Evolutionary conservation across 805 yeast genomes (phyloP), one percentile per base, ranked within the genome.

Genomic region (Scheffersomyces ergatensis): DNA sequence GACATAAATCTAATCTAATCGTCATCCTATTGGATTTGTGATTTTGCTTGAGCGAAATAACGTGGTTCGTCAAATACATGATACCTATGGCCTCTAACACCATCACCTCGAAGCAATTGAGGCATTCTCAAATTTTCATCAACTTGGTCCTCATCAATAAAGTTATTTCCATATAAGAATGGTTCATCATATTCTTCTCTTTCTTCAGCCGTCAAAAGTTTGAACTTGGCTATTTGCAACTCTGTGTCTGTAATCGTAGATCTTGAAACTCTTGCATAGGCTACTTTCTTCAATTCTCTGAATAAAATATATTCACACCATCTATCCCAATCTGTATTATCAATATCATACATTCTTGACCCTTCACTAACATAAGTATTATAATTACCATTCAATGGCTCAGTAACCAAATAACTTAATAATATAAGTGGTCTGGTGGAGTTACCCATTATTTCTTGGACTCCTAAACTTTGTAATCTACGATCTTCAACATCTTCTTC

Each of bases 261-360:
- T 57, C 99, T 79, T 34, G 95, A 82, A 32, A 93, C 84, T 60
- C 99, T 80, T 0, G 98, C 98, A 60, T 93, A 93, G 3, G 95
- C 98, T 1, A 85, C 80, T 63, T 96, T 84, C 60, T 80, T 83
- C 63, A 93, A 68, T 44, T 85, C 83, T 61, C 90, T 85, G 77
- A 85, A 93, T 49, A 93, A 67, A 47, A 93, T 89, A 65, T 93
- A 93, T 67, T 93, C 96, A 67, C 99, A 93, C 99, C 99, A 93
- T 67, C 99, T 80, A 58, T 93, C 99, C 82, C 90, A 87, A 60
- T 92, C 97, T 6, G 84, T 72, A 33, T 90, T 84, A 61, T 93
- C 99, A 47, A 93, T 89, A 61, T 93, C 99, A 54, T 83, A 80
- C 92, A 93, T 88, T 24, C 96, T 86, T 1, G 92, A 81, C 49